Base-by-base conservation (phyloP, 371 early-diverging fungal genomes). In the Rhizopus delemar region DNA sequence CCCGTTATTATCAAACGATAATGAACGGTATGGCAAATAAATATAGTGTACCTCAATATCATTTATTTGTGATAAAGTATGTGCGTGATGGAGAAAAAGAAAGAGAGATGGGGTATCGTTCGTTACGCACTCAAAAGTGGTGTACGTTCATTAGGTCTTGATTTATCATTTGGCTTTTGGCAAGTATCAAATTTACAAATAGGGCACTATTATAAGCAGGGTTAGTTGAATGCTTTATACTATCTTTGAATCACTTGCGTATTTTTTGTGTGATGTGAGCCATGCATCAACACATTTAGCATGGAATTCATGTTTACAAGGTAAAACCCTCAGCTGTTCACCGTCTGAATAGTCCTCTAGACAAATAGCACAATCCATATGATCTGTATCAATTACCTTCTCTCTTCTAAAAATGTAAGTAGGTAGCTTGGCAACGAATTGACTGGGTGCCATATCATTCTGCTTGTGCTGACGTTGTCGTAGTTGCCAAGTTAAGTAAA, bases 251-350 rank as follows among this genome's bases (percentile, higher is more conserved):
- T 8, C 0, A 81, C 88, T 72, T 80, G 85, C 88, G 74, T 89
- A 92, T 75, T 86, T 87, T 70, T 92, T 92, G 59, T 87, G 79
- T 5, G 87, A 86, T 2, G 89, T 91, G 28, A 93, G 81, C 93
- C 93, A 92, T 43, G 82, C 86, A 64, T 96, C 98, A 49, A 99
- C 90, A 76, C 99, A 99, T 6, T 76, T 81, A 28, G 86, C 80
- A 71, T 99, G 99, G 74, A 94, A 99, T 61, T 87, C 87, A 73
- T 99, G 99, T 45, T 75, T 78, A 74, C 99, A 99, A 1, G 92
- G 91, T 41, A 99, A 73, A 5, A 84, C 77, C 5, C 97, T 80
- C 46, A 98, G 60, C 39, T 83, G 77, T 41, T 94, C 94, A 4
- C 87, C 91, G 46, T 91, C 90, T 28, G 82, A 78, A 78, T 91